Conservation (phyloP, 2,329 filamentous ascomycete species). For the Colletotrichum sojae region DNA sequence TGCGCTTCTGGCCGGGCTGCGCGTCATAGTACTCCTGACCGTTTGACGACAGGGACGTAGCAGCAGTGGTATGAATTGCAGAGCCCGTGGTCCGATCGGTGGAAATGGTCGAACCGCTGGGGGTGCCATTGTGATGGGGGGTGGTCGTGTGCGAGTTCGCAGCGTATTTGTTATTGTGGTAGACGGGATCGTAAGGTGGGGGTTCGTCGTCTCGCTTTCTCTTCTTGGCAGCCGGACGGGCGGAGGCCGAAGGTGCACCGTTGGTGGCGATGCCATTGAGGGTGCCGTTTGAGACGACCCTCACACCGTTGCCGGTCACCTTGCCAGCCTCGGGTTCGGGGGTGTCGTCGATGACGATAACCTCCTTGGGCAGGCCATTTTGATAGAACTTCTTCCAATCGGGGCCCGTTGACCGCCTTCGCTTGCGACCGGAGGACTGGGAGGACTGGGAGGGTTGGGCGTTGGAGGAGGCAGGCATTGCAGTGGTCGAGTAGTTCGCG, state of each 20-base stretch:
- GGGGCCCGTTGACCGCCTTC: slow-evolving; percentile 73
- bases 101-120: slow-evolving; percentile 80
- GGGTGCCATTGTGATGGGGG: slow-evolving; percentile 76
- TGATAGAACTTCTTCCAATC: slow-evolving; percentile 88
- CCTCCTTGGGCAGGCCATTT: slow-evolving; percentile 86
- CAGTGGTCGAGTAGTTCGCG: slow-evolving; percentile 47
- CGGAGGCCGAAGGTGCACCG: slow-evolving; percentile 44
- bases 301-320: slow-evolving; percentile 55
- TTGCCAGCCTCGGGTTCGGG: slow-evolving; percentile 65
- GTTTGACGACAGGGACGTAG: slow-evolving; percentile 81
- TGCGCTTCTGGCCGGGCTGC: slow-evolving; percentile 87
- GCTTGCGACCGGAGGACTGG: slow-evolving; percentile 58
- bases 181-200: slow-evolving; percentile 75
- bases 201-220: slow-evolving; percentile 75
- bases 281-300: slow-evolving; percentile 54
- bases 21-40: slow-evolving; percentile 76
- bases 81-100: slow-evolving; percentile 85
- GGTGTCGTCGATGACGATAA: slow-evolving; percentile 86
- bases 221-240: slow-evolving; percentile 77
- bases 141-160: slow-evolving; percentile 81
- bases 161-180: slow-evolving; percentile 77
- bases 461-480: slow-evolving; percentile 53
- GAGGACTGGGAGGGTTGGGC: slow-evolving; percentile 37
- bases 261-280: slow-evolving; percentile 51
- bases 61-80: slow-evolving; percentile 85